Conservation (phyloP, 495 filamentous ascomycete species). For the Polyplosphaeria fusca region DNA sequence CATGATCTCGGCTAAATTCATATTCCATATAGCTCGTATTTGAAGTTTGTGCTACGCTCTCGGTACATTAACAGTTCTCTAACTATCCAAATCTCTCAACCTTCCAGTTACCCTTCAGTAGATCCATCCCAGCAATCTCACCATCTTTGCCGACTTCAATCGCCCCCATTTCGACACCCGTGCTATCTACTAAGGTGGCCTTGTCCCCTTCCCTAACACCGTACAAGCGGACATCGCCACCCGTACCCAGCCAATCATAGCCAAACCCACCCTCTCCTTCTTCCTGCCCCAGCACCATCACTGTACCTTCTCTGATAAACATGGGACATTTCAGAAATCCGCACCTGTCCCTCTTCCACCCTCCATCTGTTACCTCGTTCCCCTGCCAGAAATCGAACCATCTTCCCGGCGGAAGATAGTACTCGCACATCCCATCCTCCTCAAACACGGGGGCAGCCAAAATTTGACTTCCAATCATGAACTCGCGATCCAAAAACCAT, state of each 20-base stretch:
- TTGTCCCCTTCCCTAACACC: slow-evolving; percentile 29
- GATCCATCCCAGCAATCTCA: slow-evolving; percentile 15
- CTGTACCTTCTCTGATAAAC: slow-evolving; percentile 33
- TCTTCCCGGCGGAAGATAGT: slow-evolving; percentile 78
- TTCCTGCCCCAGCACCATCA: slow-evolving; percentile 33
- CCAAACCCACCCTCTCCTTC: slow-evolving; percentile 30
- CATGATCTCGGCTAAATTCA: too few species aligned
- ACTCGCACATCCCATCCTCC: slow-evolving; percentile 55
- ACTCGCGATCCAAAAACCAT: slow-evolving; percentile 36
- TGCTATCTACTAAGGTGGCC: slow-evolving; percentile 22
- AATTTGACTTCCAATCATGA: slow-evolving; percentile 36
- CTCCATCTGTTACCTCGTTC: slow-evolving; percentile 47
- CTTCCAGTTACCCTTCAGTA: slow-evolving; percentile 23
- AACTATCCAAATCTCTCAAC: slow-evolving; percentile 15
- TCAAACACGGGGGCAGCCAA: slow-evolving; percentile 38
- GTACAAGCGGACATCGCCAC: slow-evolving; percentile 31
- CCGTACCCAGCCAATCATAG: slow-evolving; percentile 29
- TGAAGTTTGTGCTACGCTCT: too few species aligned
- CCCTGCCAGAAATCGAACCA: slow-evolving; percentile 75
- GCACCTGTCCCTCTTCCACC: slow-evolving; percentile 35
- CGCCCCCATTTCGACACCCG: slow-evolving; percentile 20
- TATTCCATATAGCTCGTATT: too few species aligned
- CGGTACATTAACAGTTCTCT: too few species aligned
- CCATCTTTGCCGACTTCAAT: slow-evolving; percentile 24
- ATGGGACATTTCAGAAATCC: slow-evolving; percentile 31